Conservation (phyloP, 2,329 filamentous ascomycete genomes). For the Sporothrix dimorphospora region DNA sequence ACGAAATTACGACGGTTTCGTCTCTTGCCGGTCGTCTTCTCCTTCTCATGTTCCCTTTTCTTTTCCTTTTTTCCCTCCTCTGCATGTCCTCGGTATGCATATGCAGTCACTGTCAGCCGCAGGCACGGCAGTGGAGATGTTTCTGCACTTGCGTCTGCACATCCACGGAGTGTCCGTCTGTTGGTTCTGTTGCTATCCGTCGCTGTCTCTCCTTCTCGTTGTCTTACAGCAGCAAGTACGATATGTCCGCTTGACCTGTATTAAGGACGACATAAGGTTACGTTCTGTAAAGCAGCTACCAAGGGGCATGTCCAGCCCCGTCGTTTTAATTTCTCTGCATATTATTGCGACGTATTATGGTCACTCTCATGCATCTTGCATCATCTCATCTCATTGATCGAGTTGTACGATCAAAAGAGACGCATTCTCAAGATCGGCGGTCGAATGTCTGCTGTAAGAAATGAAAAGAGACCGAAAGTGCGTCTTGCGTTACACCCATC, state of each 20-base stretch:
- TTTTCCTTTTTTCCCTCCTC: background rate
- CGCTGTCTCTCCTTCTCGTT: background rate
- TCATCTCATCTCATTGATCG: background rate
- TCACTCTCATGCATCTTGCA: background rate
- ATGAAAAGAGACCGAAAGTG: background rate
- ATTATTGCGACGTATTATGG: background rate
- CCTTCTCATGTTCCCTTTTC: background rate
- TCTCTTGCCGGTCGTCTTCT: background rate
- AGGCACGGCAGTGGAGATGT: background rate
- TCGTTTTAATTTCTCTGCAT: background rate
- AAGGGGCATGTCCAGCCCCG: background rate
- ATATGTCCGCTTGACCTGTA: background rate
- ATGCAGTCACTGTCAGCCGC: conserved; percentile 1
- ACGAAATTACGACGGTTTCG: background rate
- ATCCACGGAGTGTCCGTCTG: background rate
- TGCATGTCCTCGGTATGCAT: background rate
- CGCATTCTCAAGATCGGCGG: background rate
- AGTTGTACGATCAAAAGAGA: background rate
- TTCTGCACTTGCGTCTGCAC: background rate
- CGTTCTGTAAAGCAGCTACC: background rate
- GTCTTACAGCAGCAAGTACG: background rate
- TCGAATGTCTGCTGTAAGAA: background rate
- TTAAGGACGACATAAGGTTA: background rate
- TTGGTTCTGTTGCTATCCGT: background rate
- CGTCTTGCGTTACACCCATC: background rate